phyloP scores from a whole-genome alignment of 177 flowering plant species.

The Tripterygium wilfordii region DNA sequence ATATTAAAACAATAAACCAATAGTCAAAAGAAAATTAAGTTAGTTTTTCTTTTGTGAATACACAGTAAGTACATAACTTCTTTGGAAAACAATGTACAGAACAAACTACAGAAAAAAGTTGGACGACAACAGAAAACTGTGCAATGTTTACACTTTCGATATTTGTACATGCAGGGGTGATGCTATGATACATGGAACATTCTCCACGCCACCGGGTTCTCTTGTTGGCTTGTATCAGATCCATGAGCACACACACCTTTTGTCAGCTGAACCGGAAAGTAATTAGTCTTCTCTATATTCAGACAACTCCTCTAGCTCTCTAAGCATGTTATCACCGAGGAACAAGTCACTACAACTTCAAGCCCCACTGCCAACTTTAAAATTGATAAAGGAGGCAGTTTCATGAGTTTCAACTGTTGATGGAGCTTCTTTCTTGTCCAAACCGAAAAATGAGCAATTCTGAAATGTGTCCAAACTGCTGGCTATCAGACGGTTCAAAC shows the following conservation, averaged over 20 bases:
- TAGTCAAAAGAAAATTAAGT: too few relatives aligned
- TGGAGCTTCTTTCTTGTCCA: constrained; percentile 60
- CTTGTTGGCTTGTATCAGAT: too few relatives aligned
- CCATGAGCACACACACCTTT: too few relatives aligned
- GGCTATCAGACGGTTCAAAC: constrained; percentile 75
- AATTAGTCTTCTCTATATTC: not conserved
- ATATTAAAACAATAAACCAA: too few relatives aligned
- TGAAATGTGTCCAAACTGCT: constrained; percentile 93
- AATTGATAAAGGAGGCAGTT: constrained; percentile 24
- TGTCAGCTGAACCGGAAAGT: too few relatives aligned
- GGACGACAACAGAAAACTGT: not conserved
- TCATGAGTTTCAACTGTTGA: constrained; percentile 37
- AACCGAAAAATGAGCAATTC: constrained; percentile 67
- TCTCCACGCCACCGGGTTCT: too few relatives aligned
- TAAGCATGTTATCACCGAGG: too few relatives aligned
- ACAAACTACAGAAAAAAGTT: not conserved
- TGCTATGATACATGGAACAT: too few relatives aligned
- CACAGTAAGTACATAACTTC: too few relatives aligned
- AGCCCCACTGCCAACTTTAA: constrained; percentile 15
- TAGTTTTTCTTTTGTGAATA: too few relatives aligned
- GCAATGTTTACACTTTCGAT: not conserved
- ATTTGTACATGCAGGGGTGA: not conserved
- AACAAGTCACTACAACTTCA: constrained; percentile 1
- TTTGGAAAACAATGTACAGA: not conserved
- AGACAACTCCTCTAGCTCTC: not conserved